Evolutionary conservation across 345 rosid genomes (phyloP).

Genomic region (Eutrema yunnanense): DNA sequence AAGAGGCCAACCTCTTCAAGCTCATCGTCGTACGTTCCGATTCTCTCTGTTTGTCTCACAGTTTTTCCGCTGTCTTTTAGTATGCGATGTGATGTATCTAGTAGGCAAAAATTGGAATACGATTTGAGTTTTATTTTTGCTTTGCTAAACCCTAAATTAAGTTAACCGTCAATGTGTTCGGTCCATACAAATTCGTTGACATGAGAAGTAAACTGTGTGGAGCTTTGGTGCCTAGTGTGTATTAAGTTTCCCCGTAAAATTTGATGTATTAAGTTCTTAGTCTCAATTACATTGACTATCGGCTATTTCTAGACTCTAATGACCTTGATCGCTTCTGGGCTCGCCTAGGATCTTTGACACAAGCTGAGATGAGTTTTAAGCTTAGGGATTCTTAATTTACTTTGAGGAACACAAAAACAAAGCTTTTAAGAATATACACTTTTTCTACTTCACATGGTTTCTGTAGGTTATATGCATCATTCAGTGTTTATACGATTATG

Average conservation of each 20-base stretch:
- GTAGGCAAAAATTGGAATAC: not conserved
- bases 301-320: slow-evolving; percentile 17
- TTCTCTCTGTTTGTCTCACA: slow-evolving; percentile 9
- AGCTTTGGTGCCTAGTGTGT: not conserved
- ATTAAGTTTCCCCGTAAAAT: not conserved
- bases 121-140: not conserved
- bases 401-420: not conserved
- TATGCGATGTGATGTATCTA: slow-evolving; percentile 2
- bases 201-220: not conserved
- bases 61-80: not conserved
- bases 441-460: not conserved
- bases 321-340: slow-evolving; percentile 9
- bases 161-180: slow-evolving; percentile 3
- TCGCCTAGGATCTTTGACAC: not conserved
- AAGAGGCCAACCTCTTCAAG: slow-evolving; percentile 99
- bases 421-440: not conserved
- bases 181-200: slow-evolving; percentile 12
- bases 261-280: not conserved
- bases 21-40: slow-evolving; percentile 87
- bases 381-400: not conserved
- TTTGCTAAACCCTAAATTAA: slow-evolving; percentile 24
- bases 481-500: not conserved
- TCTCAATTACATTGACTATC: not conserved
- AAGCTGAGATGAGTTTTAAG: not conserved
- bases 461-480: not conserved